Conservation (phyloP, 176 grass and related monocot species). For the Avena atlantica region DNA sequence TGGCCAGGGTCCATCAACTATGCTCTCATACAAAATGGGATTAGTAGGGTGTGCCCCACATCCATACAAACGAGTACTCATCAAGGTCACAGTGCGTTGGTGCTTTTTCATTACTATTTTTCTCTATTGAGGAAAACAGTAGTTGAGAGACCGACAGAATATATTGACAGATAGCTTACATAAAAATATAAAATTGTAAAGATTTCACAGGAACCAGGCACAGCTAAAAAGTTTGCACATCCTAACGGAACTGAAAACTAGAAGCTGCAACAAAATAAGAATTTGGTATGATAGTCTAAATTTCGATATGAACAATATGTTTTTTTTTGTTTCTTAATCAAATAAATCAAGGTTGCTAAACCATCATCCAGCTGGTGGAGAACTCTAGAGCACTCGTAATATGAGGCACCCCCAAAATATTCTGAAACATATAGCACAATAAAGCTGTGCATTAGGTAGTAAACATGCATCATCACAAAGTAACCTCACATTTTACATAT, state of each 20-base stretch:
- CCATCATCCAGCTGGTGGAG: neutral
- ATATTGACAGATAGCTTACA: slow-evolving; percentile 14
- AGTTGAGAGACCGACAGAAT: neutral
- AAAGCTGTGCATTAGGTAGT: neutral
- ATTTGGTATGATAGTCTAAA: neutral
- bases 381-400: slow-evolving; percentile 3
- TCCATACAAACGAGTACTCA: neutral
- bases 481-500: slow-evolving; percentile 9
- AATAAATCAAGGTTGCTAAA: slow-evolving; percentile 8
- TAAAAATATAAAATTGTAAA: neutral
- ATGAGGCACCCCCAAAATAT: neutral
- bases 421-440: neutral
- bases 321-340: slow-evolving; percentile 7
- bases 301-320: neutral
- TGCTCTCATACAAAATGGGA: neutral
- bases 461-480: slow-evolving; percentile 2
- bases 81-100: neutral
- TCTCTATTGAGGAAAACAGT: neutral
- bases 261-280: slow-evolving; percentile 24
- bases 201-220: slow-evolving; percentile 10
- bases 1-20: neutral
- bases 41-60: slow-evolving; percentile 2
- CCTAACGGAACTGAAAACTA: neutral
- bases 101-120: neutral
- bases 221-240: neutral